These are phyloP conservation scores for Tetrahymena thermophila DNA, from an alignment of 73 alveolate genomes.

Conservation along the genomic window DNA sequence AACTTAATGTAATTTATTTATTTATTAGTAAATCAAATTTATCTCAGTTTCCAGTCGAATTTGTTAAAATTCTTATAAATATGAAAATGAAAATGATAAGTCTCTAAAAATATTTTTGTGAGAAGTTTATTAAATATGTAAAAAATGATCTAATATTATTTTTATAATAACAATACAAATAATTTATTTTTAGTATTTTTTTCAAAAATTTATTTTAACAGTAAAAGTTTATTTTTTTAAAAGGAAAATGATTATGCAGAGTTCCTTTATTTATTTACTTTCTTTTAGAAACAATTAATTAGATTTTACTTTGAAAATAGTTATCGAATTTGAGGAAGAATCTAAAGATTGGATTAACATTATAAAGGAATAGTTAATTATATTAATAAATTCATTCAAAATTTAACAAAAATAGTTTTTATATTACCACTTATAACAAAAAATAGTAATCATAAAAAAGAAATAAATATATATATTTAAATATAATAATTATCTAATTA, in stretches of 20 bases:
- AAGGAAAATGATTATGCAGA: too few species aligned
- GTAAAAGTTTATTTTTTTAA: not conserved
- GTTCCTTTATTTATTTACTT: not conserved
- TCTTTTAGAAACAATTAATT: not conserved
- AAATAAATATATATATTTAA: not conserved
- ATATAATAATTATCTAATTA: not conserved
- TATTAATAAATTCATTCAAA: not conserved
- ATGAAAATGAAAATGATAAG: too few species aligned
- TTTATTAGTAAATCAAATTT: too few species aligned
- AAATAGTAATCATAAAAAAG: not conserved
- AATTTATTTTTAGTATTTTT: too few species aligned
- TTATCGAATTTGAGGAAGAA: not conserved
- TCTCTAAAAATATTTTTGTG: too few species aligned
- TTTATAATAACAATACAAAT: too few species aligned
- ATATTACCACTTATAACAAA: not conserved
- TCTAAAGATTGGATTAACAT: not conserved
- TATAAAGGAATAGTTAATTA: not conserved
- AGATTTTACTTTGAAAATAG: not conserved
- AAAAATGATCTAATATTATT: too few species aligned
- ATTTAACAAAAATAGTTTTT: not conserved
- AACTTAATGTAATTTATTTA: too few species aligned
- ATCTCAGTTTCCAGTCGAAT: too few species aligned
- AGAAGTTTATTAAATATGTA: too few species aligned
- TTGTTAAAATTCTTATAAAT: too few species aligned
- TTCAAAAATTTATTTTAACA: too few species aligned